Base-by-base conservation (phyloP, 2,329 filamentous ascomycete species). In the Microthyrium microscopicum region DNA sequence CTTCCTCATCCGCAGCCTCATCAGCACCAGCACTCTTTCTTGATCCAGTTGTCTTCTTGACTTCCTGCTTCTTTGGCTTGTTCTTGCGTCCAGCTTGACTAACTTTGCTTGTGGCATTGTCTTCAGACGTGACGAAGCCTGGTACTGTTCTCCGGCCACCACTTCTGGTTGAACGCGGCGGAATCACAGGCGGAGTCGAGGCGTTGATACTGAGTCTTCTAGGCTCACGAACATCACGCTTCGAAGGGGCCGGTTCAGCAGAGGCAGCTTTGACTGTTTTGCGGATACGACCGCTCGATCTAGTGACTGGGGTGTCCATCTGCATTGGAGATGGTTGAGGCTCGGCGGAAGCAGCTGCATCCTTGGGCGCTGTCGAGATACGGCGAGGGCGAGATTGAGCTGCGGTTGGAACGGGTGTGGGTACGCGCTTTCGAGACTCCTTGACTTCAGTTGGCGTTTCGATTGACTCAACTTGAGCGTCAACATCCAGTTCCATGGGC, bases 41-140 rank as follows among this genome's bases (percentile, higher is more conserved):
- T 48, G 45, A 25, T 42, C 45, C 33, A 5, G 20, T 19, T 13
- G 20, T n/a, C n/a, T n/a, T n/a, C 29, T 6, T 18, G 21, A 11
- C 33, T 74, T 81, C n/a, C n/a, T n/a, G n/a, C 59, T 73, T 80
- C 44, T 62, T 67, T 3, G 75, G 74, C 35, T 75, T 72, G 17
- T 70, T 70, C 51, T 77, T 78, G 29, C 79, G 68, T 56, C 72
- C 77, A 38, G 77, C 77, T 37, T 82, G 73, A 39, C 76, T 79
- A 46, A 75, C 67, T 28, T 71, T 71, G 26, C 69, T 67, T 31
- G 69, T 68, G 17, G 69, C 62, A 39, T 69, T 66, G 31, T 63
- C 63, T 16, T 62, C 60, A 5, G 64, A 79, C 44, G 84, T 70
- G 45, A 83, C 72, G 42, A 79, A 64, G 37, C 78, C 78, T 8